These are phyloP conservation scores for Diplodia seriata DNA, from an alignment of 2,329 filamentous ascomycete species.

Conservation along the genomic window DNA sequence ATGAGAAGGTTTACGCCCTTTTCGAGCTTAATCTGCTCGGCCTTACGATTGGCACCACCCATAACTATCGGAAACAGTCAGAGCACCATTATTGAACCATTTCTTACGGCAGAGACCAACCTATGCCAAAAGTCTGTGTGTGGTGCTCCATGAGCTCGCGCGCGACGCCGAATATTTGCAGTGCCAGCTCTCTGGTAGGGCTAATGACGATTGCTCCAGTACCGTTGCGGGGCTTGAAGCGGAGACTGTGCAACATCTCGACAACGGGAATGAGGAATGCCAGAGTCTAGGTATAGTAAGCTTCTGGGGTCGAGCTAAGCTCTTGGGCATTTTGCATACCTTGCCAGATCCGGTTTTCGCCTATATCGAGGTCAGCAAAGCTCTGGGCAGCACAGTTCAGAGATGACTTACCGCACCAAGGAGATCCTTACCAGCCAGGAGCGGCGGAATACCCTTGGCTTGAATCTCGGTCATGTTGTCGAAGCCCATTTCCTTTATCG, in stretches of 20 bases:
- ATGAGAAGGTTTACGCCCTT: slow-evolving; percentile 96
- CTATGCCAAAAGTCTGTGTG: slow-evolving; percentile 90
- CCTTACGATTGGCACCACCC: slow-evolving; percentile 87
- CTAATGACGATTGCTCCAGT: slow-evolving; percentile 92
- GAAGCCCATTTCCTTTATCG: slow-evolving; percentile 90
- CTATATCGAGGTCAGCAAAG: not conserved
- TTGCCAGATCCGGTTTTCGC: slow-evolving; percentile 97
- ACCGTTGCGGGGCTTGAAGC: slow-evolving; percentile 93
- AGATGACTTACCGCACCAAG: slow-evolving; percentile 69
- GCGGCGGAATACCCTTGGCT: slow-evolving; percentile 81
- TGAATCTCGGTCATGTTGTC: slow-evolving; percentile 96
- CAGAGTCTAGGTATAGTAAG: slow-evolving; percentile 63
- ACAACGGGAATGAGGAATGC: slow-evolving; percentile 93
- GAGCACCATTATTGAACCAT: not conserved
- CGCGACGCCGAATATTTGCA: slow-evolving; percentile 96
- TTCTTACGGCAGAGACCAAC: not conserved
- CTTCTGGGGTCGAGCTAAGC: not conserved
- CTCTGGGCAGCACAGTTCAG: not conserved
- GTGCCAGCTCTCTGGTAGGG: slow-evolving; percentile 88
- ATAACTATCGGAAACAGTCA: slow-evolving; percentile 65
- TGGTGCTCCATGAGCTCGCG: slow-evolving; percentile 91
- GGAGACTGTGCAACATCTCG: slow-evolving; percentile 87
- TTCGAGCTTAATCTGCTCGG: slow-evolving; percentile 89
- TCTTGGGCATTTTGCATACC: not conserved
- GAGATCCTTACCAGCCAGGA: slow-evolving; percentile 88